Percentiles rank a stretch among this genome's conserved stretches.
phyloP scores from a whole-genome alignment of 306 rosid genomes.

The Prunus kanzakura region DNA sequence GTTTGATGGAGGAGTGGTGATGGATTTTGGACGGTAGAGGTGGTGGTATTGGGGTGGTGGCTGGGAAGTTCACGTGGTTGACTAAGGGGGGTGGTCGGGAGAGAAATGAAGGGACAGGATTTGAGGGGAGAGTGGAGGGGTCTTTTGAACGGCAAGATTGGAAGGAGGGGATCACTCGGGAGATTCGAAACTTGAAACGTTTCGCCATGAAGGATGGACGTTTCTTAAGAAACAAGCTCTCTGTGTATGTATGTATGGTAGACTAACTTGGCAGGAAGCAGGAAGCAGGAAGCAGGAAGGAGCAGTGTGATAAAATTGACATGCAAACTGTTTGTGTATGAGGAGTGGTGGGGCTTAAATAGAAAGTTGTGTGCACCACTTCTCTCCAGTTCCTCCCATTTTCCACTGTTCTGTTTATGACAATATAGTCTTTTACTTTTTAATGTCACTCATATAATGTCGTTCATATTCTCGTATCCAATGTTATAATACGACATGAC shows the following conservation, averaged over 20 bases:
- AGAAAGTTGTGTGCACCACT: too few species aligned
- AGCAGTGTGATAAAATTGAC: too few species aligned
- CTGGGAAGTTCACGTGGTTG: conserved; percentile 8
- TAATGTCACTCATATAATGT: background rate
- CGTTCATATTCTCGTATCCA: background rate
- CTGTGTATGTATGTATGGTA: background rate
- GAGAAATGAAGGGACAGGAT: conserved; percentile 34
- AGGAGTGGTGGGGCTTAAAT: too few species aligned
- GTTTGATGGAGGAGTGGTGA: conserved; percentile 30
- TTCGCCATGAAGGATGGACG: conserved; percentile 32
- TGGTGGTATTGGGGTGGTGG: background rate
- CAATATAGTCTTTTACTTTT: background rate
- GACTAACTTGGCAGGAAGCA: too few species aligned
- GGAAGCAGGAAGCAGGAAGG: too few species aligned
- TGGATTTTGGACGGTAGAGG: conserved; percentile 19
- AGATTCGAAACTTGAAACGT: conserved; percentile 44
- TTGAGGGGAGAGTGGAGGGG: conserved; percentile 26
- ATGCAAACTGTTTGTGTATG: too few species aligned
- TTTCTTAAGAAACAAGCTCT: background rate
- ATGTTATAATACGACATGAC: background rate
- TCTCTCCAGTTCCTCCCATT: too few species aligned
- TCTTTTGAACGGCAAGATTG: conserved; percentile 53
- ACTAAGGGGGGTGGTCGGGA: conserved; percentile 16
- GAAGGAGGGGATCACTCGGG: conserved; percentile 42
- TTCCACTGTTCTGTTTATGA: too few species aligned